Conservation (phyloP, 768 basidiomycete genomes). For the Cystobasidium onofrii region DNA sequence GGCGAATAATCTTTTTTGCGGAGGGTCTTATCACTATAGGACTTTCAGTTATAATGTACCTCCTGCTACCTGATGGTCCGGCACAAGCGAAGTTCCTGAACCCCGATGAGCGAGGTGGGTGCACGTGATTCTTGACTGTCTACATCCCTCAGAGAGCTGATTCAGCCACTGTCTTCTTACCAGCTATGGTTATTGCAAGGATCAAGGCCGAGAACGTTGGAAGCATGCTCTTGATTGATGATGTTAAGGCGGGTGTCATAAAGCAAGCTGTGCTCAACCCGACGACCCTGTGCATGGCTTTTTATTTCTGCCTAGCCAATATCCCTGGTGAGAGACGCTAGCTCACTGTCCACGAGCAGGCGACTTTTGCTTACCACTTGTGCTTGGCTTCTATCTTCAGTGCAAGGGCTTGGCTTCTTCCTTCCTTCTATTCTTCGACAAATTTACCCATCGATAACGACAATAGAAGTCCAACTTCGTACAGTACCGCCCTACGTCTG, state of each 20-base stretch:
- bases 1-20: slow-evolving; percentile 16
- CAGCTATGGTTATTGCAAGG: not conserved
- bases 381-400: too few relatives aligned
- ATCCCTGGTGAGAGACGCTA: too few relatives aligned
- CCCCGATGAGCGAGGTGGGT: not conserved
- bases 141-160: too few relatives aligned
- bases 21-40: slow-evolving; percentile 16
- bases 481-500: not conserved
- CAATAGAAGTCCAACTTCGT: slow-evolving; percentile 10
- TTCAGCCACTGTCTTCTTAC: too few relatives aligned
- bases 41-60: not conserved
- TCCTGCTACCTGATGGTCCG: not conserved
- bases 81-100: not conserved
- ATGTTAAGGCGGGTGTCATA: not conserved
- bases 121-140: too few relatives aligned
- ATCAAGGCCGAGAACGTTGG: not conserved
- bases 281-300: not conserved
- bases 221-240: not conserved
- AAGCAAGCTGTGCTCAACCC: not conserved
- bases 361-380: too few relatives aligned
- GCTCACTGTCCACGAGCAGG: too few relatives aligned
- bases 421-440: not conserved
- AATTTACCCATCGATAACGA: not conserved
- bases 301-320: not conserved
- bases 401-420: slow-evolving; percentile 10